Percentiles rank a stretch among this genome's conserved stretches.
Conservation (phyloP, 2,329 filamentous ascomycete genomes). For the Aspergillus glaucus region DNA sequence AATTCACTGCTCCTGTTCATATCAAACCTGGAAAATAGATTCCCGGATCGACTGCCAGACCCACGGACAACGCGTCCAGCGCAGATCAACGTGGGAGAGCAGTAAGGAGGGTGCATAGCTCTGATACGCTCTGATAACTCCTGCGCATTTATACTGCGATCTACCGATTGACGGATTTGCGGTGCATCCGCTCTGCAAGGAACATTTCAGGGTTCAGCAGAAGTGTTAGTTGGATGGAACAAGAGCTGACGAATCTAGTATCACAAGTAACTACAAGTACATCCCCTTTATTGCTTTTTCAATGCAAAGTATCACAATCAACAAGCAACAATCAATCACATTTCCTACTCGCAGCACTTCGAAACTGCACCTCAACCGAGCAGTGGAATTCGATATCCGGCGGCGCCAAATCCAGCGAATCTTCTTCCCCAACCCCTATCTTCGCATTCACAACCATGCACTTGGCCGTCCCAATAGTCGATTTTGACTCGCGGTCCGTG, state of each 20-base stretch:
- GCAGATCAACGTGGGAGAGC: background rate
- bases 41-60: background rate
- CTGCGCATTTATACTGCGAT: background rate
- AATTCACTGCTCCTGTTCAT: too few species aligned
- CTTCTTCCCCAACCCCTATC: background rate
- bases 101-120: background rate
- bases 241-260: background rate
- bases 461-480: background rate
- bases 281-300: background rate
- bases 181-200: background rate
- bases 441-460: conserved; percentile 2
- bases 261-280: background rate
- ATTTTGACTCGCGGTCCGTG: background rate
- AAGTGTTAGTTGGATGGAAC: too few species aligned
- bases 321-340: too few species aligned
- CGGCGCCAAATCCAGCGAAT: conserved; percentile 9
- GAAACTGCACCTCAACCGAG: conserved; percentile 8
- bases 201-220: background rate
- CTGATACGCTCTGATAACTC: background rate
- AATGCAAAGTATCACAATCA: too few species aligned
- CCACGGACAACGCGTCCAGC: background rate
- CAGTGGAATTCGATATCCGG: conserved; percentile 6
- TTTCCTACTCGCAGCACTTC: background rate
- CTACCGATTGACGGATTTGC: background rate
- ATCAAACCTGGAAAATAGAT: too few species aligned